A percentile compares a stretch with the other conserved stretches of the same genome.
Evolutionary conservation across 2,329 filamentous ascomycete species (phyloP).

Genomic region (Cadophora sp.): DNA sequence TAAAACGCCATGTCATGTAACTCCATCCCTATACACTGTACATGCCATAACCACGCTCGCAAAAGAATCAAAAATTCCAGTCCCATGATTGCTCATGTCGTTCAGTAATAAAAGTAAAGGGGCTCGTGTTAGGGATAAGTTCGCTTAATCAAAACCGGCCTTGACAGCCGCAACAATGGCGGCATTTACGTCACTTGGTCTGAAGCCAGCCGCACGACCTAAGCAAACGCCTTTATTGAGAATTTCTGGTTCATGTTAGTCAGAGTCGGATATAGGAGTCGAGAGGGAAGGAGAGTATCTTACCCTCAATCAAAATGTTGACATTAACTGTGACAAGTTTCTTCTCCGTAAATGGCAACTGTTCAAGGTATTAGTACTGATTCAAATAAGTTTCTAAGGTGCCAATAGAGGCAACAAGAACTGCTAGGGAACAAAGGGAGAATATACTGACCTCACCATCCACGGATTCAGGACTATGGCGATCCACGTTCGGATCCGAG

Average conservation of each 20-base stretch:
- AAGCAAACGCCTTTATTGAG: conserved; percentile 41
- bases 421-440: too few species aligned
- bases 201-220: conserved; percentile 44
- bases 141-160: conserved; percentile 23
- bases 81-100: background rate
- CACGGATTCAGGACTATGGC: conserved; percentile 13
- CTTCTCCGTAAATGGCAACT: conserved; percentile 27
- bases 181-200: conserved; percentile 44
- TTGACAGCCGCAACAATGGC: conserved; percentile 41
- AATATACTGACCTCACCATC: conserved; percentile 2
- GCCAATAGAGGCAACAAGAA: background rate
- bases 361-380: background rate
- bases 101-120: background rate
- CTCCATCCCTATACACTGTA: background rate
- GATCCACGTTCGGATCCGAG: background rate
- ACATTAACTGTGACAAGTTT: conserved; percentile 43
- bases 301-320: conserved; percentile 43
- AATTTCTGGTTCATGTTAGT: conserved; percentile 38
- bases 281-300: conserved; percentile 25
- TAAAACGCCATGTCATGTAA: background rate
- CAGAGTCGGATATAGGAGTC: background rate
- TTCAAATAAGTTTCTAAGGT: background rate
- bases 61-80: background rate
- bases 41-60: background rate
- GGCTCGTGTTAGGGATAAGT: background rate